Percentiles rank a stretch among this genome's conserved stretches.
These are phyloP conservation scores for Plasmopara viticola DNA, from an alignment of 352 stramenopile genomes.

Conservation along the genomic window DNA sequence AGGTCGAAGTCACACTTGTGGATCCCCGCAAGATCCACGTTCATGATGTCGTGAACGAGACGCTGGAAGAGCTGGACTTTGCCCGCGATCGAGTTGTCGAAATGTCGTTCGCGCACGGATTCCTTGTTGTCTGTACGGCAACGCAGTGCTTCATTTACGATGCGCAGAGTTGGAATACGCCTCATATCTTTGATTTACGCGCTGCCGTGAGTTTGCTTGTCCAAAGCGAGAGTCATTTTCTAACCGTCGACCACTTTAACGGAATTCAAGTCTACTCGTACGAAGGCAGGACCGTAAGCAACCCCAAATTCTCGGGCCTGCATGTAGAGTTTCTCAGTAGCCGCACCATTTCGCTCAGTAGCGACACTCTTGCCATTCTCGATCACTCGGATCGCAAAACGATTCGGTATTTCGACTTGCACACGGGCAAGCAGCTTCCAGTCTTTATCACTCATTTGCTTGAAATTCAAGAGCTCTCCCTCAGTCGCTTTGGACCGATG, in stretches of 20 bases:
- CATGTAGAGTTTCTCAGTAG: slow-evolving; percentile 85
- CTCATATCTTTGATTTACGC: slow-evolving; percentile 89
- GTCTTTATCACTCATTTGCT: slow-evolving; percentile 59
- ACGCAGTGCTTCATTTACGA: slow-evolving; percentile 93
- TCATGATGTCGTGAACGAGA: slow-evolving; percentile 86
- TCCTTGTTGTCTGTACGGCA: slow-evolving; percentile 88
- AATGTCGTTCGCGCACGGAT: slow-evolving; percentile 87
- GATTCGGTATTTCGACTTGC: slow-evolving; percentile 86
- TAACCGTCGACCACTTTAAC: slow-evolving; percentile 86
- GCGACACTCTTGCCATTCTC: slow-evolving; percentile 84
- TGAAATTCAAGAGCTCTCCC: slow-evolving; percentile 74
- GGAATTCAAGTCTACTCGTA: slow-evolving; percentile 90
- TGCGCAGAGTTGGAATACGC: slow-evolving; percentile 89
- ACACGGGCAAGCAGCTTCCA: slow-evolving; percentile 72
- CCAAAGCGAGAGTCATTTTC: slow-evolving; percentile 84
- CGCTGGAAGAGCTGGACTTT: slow-evolving; percentile 89
- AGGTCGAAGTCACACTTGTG: slow-evolving; percentile 80
- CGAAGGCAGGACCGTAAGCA: slow-evolving; percentile 86
- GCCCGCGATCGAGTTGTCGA: slow-evolving; percentile 88
- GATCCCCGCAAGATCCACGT: slow-evolving; percentile 86
- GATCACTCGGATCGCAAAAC: slow-evolving; percentile 86
- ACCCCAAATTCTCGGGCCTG: slow-evolving; percentile 81
- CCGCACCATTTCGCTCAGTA: slow-evolving; percentile 79
- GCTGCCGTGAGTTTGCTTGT: slow-evolving; percentile 83
- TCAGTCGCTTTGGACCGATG: slow-evolving; percentile 71